Evolutionary conservation across 208 protist genomes (phyloP).

Genomic region (Trypanosoma brucei): DNA sequence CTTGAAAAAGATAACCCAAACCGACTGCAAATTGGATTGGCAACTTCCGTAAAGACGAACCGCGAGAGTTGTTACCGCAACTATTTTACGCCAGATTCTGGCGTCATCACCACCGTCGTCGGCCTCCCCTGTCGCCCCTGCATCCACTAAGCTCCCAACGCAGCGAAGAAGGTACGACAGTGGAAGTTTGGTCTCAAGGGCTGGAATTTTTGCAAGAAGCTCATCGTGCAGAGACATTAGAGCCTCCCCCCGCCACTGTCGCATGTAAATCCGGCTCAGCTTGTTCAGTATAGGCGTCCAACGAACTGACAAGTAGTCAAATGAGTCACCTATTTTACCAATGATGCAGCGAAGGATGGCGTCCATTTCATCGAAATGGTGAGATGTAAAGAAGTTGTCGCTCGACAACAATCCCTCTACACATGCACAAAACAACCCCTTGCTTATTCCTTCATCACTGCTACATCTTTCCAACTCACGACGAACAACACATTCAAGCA

Average conservation of each 20-base stretch:
- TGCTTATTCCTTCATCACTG: slow-evolving; percentile 8
- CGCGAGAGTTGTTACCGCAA: slow-evolving; percentile 30
- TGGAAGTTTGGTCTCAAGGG: slow-evolving; percentile 53
- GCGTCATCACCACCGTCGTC: not conserved
- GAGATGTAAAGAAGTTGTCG: slow-evolving; percentile 62
- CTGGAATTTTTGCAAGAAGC: slow-evolving; percentile 33
- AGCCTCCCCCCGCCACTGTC: slow-evolving; percentile 29
- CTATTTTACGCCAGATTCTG: slow-evolving; percentile 34
- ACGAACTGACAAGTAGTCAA: slow-evolving; percentile 49
- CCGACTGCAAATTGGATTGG: slow-evolving; percentile 29
- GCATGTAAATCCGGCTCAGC: slow-evolving; percentile 68
- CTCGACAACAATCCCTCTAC: slow-evolving; percentile 55
- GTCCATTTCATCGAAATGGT: slow-evolving; percentile 49
- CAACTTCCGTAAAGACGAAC: slow-evolving; percentile 53
- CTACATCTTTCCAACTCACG: slow-evolving; percentile 19
- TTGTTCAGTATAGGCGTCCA: slow-evolving; percentile 79
- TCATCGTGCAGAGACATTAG: slow-evolving; percentile 35
- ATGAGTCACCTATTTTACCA: slow-evolving; percentile 11
- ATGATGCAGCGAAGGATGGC: slow-evolving; percentile 27
- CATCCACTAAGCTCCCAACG: slow-evolving; percentile 66
- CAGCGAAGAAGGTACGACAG: slow-evolving; percentile 53
- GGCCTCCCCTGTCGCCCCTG: not conserved
- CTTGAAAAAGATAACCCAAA: slow-evolving; percentile 75
- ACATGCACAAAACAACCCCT: slow-evolving; percentile 26
- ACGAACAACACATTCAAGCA: slow-evolving; percentile 22